Percentiles rank a stretch among this genome's conserved stretches.
These are phyloP conservation scores for Penicillium cinerascens DNA, from an alignment of 495 filamentous ascomycete genomes.

Conservation along the genomic window DNA sequence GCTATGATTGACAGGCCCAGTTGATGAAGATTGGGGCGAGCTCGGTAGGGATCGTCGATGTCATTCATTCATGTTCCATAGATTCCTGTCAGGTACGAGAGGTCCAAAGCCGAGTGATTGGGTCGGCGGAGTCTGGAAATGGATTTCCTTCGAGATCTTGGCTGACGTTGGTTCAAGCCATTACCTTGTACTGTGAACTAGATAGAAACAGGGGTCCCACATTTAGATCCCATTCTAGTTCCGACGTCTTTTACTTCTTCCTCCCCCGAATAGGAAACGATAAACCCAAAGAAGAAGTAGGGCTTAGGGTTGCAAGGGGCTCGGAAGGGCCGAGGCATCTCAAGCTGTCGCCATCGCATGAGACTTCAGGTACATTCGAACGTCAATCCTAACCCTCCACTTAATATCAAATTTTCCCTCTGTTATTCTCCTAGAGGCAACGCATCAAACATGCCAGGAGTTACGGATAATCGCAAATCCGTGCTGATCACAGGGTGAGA, in stretches of 20 bases:
- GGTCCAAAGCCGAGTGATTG: not conserved
- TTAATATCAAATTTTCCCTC: not conserved
- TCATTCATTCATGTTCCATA: not conserved
- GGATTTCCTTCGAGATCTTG: not conserved
- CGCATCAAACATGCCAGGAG: conserved; percentile 16
- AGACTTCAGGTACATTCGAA: not conserved
- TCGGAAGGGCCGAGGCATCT: conserved; percentile 13
- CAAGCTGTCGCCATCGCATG: not conserved
- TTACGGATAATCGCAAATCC: conserved; percentile 35
- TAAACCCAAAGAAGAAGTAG: conserved; percentile 16
- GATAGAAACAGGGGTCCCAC: not conserved
- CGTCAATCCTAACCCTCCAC: not conserved
- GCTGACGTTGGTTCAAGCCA: not conserved
- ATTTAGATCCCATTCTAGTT: not conserved
- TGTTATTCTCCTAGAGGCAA: not conserved
- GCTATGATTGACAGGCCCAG: not conserved
- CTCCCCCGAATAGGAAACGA: not conserved
- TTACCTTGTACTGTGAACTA: not conserved
- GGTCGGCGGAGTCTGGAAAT: not conserved
- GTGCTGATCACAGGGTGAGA: conserved; percentile 48
- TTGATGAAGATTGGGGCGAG: not conserved
- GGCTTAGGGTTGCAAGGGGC: conserved; percentile 14
- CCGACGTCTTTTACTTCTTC: not conserved
- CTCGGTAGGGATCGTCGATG: not conserved
- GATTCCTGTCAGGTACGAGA: not conserved